Base-by-base conservation (phyloP, 768 basidiomycete species). In the Leccinum broughii region DNA sequence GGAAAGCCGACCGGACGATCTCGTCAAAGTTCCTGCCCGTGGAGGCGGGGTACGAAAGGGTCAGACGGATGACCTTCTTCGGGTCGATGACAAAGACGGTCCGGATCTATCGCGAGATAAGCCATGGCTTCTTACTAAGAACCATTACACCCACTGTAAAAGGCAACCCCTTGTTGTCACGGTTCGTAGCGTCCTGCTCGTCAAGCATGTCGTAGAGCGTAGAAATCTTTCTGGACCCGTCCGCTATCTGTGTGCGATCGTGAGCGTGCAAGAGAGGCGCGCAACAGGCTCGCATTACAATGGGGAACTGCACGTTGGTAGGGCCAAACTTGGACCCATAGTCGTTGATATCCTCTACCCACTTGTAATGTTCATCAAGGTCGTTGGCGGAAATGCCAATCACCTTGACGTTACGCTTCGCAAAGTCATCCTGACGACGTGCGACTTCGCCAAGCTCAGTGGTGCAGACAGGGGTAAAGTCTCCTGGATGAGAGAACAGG, bases 11-110 rank as follows among this genome's bases (percentile, higher is more conserved):
- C 80, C 88, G 82, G 59, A 89, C 60, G 66, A 88, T 81, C 76
- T 88, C 87, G 63, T 83, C 81, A 72, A 97, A 96, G 83, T 95
- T 95, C 70, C 94, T 90, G 49, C 96, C 97, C 68, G 95, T 95
- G 13, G 93, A 89, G 53, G 96, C 95, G 60, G 97, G 97, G 80
- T 98, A 98, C 28, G 93, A 79, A 65, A 99, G 68, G 15, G 86
- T 92, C 68, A 97, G 78, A 62, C 96, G 91, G 72, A 99, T 97
- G 68, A 86, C 83, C 80, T 97, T 94, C 79, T 93, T 93, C 50
- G 97, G 95, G 78, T 99, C 97, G 70, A 99, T 93, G 65, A 99
- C 79, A 77, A 96, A 99, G 62, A 99, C 97, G 8, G 94, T 97
- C 61, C 97, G 90, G 77, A 99, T 86, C 89, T 92, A 58, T 15